Conservation (phyloP, 1,284 basidiomycete genomes). For the Fomes fomentarius region DNA sequence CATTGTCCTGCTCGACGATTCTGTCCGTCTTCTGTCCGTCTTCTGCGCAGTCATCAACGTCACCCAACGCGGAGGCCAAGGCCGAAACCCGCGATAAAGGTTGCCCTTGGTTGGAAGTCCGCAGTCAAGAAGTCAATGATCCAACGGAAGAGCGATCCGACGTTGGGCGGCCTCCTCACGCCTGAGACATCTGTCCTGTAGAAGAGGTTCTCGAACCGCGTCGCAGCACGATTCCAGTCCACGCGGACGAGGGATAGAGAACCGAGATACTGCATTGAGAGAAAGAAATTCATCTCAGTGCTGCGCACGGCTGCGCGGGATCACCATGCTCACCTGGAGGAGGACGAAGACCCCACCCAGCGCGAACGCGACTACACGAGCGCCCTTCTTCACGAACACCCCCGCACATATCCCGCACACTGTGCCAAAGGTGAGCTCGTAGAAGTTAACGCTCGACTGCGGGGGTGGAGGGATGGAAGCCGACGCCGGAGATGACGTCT, state of each 20-base stretch:
- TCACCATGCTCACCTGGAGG: constrained; percentile 66
- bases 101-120: constrained; percentile 87
- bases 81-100: constrained; percentile 72
- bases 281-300: neutral
- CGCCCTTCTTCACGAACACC: constrained; percentile 93
- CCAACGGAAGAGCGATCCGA: constrained; percentile 71
- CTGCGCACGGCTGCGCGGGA: neutral
- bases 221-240: constrained; percentile 71
- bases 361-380: constrained; percentile 80
- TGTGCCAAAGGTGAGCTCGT: constrained; percentile 88
- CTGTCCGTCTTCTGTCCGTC: neutral
- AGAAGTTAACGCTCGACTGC: constrained; percentile 72
- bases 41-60: neutral
- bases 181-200: constrained; percentile 64
- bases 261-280: constrained; percentile 67
- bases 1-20: neutral
- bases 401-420: constrained; percentile 89
- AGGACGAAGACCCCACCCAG: constrained; percentile 87
- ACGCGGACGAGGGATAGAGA: constrained; percentile 74
- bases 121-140: constrained; percentile 87
- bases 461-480: constrained; percentile 53
- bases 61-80: constrained; percentile 64
- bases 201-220: constrained; percentile 75
- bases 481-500: constrained; percentile 14
- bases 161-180: constrained; percentile 57